These are phyloP conservation scores for Microcyclospora pomicola DNA, from an alignment of 2,329 filamentous ascomycete genomes.

Conservation along the genomic window DNA sequence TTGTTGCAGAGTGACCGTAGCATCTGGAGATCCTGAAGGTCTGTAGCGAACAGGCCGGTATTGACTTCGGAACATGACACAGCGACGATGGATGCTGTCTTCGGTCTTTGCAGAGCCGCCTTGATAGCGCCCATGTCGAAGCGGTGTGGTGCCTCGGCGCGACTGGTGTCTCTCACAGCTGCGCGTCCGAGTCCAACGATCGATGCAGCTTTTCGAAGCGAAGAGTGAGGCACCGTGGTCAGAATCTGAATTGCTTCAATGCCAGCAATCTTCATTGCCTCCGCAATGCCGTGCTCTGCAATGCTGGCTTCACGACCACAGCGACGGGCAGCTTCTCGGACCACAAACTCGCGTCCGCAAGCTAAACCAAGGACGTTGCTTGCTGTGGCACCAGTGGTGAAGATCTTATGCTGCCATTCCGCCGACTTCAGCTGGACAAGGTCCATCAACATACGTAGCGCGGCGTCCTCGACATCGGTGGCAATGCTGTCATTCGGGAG, in stretches of 20 bases:
- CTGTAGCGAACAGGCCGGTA: conserved; percentile 64
- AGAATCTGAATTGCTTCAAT: conserved; percentile 60
- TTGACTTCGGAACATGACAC: conserved; percentile 87
- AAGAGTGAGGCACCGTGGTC: conserved; percentile 73
- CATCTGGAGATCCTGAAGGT: conserved; percentile 43
- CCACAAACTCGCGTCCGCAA: conserved; percentile 55
- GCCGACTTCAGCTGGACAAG: conserved; percentile 46
- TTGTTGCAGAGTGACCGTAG: conserved; percentile 58
- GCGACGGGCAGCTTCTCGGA: conserved; percentile 32
- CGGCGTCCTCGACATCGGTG: conserved; percentile 61
- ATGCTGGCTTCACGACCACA: conserved; percentile 31
- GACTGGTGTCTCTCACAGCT: conserved; percentile 48
- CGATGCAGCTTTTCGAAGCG: conserved; percentile 68
- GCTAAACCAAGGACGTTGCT: conserved; percentile 53
- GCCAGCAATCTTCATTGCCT: conserved; percentile 50
- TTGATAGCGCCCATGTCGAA: conserved; percentile 57
- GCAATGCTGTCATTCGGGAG: conserved; percentile 60
- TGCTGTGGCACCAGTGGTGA: conserved; percentile 60
- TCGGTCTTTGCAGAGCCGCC: conserved; percentile 35
- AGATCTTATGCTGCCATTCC: conserved; percentile 58
- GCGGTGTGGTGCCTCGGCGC: conserved; percentile 46
- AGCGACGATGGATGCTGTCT: conserved; percentile 56
- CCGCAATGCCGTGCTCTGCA: conserved; percentile 55
- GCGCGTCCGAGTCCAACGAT: conserved; percentile 63
- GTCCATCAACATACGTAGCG: conserved; percentile 54